Base-by-base conservation (phyloP, 805 yeast genomes). In the Schizosaccharomyces japonicus region DNA sequence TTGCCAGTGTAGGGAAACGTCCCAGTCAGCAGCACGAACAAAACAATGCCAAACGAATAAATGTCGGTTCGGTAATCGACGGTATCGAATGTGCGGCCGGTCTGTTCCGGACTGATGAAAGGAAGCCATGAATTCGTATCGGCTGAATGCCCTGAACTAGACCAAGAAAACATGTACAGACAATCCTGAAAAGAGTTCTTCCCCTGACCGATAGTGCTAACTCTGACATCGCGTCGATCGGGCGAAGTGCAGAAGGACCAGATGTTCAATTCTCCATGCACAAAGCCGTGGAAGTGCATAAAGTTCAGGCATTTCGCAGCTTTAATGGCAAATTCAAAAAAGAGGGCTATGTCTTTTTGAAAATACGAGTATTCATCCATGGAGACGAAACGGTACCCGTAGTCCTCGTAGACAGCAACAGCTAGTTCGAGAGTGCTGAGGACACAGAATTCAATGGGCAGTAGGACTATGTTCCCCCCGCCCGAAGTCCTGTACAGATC, bases 91-190 rank as follows among this genome's bases (percentile, higher is more conserved):
- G 55, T 51, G 4, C 54, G 51, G 3, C 56, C 56, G 7, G 56
- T 53, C 39, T 53, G 55, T 42, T 53, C 56, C 7, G 56, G 56
- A 5, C 55, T 50, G 11, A 52, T 49, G 52, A 45, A 4, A 52
- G 51, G 4, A 50, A 48, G 32, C 55, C 55, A 21, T 44, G 49
- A 42, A 31, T 52, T 10, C 50, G 55, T 17, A 47, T 44, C 10
- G 47, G 48, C n/a, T 47, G 33, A 32, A 51, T 50, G 45, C 1
- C 11, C 17, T 11, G 17, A 28, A 13, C 26, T 13, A 15, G 23
- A 23, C 49, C 39, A 28, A 10, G n/a, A 17, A 13, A 19, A 19
- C 27, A 25, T 26, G 17, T 33, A 25, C 28, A 48, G 34, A 11
- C 21, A 19, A 39, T 49, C 28, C 33, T 49, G 49, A 8, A 48